These are phyloP conservation scores for Trichophyton mentagrophytes DNA, from an alignment of 2,329 filamentous ascomycete species.

Conservation along the genomic window DNA sequence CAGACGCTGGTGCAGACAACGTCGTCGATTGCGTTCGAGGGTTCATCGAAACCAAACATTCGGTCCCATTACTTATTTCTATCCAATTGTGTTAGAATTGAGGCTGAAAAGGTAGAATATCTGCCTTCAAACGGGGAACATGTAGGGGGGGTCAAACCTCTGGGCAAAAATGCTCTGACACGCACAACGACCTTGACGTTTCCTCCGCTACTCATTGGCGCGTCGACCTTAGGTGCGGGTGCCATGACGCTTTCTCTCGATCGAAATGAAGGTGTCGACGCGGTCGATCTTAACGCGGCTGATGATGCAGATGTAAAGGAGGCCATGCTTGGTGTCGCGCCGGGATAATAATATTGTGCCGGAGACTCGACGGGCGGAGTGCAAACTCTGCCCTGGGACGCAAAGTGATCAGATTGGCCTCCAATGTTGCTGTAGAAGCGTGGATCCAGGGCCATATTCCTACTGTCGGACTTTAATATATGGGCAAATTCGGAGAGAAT, in stretches of 20 bases:
- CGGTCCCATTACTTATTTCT: conserved; percentile 71
- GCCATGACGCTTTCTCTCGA: conserved; percentile 57
- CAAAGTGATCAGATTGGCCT: conserved; percentile 7
- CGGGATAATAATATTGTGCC: conserved; percentile 20
- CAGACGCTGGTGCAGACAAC: conserved; percentile 55
- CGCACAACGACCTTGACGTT: conserved; percentile 75
- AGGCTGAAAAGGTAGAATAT: conserved; percentile 5
- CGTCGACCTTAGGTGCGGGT: conserved; percentile 34
- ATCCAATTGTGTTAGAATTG: conserved; percentile 4
- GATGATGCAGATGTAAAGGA: conserved; percentile 26
- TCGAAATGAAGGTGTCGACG: conserved; percentile 65
- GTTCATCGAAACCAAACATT: conserved; percentile 87
- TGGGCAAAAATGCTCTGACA: conserved; percentile 63
- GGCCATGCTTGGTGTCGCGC: conserved; percentile 26
- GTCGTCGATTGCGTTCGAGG: conserved; percentile 74
- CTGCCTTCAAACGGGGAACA: not conserved
- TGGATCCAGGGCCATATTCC: conserved; percentile 31
- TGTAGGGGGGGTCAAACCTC: conserved; percentile 44
- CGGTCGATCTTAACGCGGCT: conserved; percentile 43
- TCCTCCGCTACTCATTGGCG: conserved; percentile 39
- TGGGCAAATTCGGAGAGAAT: conserved; percentile 28
- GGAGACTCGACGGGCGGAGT: conserved; percentile 11
- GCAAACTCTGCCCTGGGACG: conserved; percentile 7
- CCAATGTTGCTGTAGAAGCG: conserved; percentile 25
- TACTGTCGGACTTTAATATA: conserved; percentile 26